Evolutionary conservation across 2,329 filamentous ascomycete species (phyloP).

Genomic region (Talaromyces sp.): DNA sequence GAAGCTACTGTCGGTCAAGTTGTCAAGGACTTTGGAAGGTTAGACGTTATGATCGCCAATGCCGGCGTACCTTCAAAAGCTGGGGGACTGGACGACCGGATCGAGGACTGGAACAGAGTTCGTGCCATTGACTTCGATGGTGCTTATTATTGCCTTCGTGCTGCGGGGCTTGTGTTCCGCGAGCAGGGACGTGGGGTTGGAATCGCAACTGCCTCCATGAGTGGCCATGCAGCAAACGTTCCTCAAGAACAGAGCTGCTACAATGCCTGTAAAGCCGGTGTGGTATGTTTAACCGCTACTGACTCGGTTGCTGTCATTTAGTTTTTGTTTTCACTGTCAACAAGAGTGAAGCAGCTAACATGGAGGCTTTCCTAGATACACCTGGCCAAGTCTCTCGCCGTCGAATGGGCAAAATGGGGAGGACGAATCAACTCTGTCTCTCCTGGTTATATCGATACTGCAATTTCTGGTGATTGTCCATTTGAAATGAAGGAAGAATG

Average conservation of each 20-base stretch:
- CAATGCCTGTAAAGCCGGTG: slow-evolving; percentile 77
- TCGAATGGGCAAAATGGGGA: slow-evolving; percentile 69
- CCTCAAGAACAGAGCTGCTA: slow-evolving; percentile 69
- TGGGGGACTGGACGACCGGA: slow-evolving; percentile 52
- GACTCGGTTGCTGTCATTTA: no score
- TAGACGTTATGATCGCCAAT: slow-evolving; percentile 70
- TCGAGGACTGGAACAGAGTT: slow-evolving; percentile 58
- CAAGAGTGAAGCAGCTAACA: not conserved
- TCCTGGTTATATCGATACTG: slow-evolving; percentile 36
- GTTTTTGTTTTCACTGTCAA: not conserved
- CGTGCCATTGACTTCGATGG: slow-evolving; percentile 64
- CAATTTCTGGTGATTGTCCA: slow-evolving; percentile 56
- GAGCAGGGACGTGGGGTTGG: slow-evolving; percentile 62
- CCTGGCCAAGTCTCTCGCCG: slow-evolving; percentile 72
- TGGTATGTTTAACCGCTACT: slow-evolving; percentile 25
- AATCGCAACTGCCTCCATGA: slow-evolving; percentile 67
- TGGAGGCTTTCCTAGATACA: slow-evolving; percentile 44
- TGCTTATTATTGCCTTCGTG: slow-evolving; percentile 65
- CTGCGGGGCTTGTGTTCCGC: slow-evolving; percentile 59
- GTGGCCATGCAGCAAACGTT: slow-evolving; percentile 64
- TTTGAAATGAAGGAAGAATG: slow-evolving; percentile 61
- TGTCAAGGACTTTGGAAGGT: slow-evolving; percentile 45
- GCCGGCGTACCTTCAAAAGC: slow-evolving; percentile 62
- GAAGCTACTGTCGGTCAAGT: slow-evolving; percentile 23
- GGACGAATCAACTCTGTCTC: slow-evolving; percentile 40